Conservation (phyloP, 2,329 filamentous ascomycete species). For the Alternaria atra region DNA sequence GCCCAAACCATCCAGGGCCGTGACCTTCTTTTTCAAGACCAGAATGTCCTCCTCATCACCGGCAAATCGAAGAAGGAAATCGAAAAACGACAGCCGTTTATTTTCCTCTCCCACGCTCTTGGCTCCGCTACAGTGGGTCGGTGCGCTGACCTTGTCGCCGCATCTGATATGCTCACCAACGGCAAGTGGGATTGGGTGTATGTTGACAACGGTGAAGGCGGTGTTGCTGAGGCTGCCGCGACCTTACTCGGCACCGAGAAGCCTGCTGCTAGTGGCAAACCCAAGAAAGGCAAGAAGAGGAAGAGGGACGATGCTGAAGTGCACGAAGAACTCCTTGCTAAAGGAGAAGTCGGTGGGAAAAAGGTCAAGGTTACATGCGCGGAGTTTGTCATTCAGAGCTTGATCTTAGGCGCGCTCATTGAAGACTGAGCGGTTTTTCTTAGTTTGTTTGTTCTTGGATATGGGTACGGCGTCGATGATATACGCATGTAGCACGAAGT, state of each 20-base stretch:
- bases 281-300: slow-evolving; percentile 40
- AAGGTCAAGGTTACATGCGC: slow-evolving; percentile 76
- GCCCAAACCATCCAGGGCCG: slow-evolving; percentile 50
- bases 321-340: slow-evolving; percentile 33
- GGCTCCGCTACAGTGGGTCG: slow-evolving; percentile 74
- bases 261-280: slow-evolving; percentile 31
- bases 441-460: not conserved
- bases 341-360: slow-evolving; percentile 55
- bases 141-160: slow-evolving; percentile 72
- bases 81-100: slow-evolving; percentile 73
- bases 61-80: slow-evolving; percentile 68
- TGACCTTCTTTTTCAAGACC: slow-evolving; percentile 69
- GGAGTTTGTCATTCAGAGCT: slow-evolving; percentile 89
- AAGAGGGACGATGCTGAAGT: slow-evolving; percentile 53
- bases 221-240: slow-evolving; percentile 63
- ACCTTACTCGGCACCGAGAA: slow-evolving; percentile 54
- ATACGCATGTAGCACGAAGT: not conserved
- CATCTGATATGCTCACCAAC: slow-evolving; percentile 66
- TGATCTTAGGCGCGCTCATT: slow-evolving; percentile 84
- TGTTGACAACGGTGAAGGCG: slow-evolving; percentile 73
- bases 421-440: slow-evolving; percentile 58
- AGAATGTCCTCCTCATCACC: slow-evolving; percentile 77
- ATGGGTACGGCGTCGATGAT: not conserved
- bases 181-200: slow-evolving; percentile 81
- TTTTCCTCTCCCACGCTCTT: slow-evolving; percentile 81